Evolutionary conservation across 2,329 filamentous ascomycete genomes (phyloP), one percentile per base, ranked within the genome.

Genomic region (Phialocephala subalpina): DNA sequence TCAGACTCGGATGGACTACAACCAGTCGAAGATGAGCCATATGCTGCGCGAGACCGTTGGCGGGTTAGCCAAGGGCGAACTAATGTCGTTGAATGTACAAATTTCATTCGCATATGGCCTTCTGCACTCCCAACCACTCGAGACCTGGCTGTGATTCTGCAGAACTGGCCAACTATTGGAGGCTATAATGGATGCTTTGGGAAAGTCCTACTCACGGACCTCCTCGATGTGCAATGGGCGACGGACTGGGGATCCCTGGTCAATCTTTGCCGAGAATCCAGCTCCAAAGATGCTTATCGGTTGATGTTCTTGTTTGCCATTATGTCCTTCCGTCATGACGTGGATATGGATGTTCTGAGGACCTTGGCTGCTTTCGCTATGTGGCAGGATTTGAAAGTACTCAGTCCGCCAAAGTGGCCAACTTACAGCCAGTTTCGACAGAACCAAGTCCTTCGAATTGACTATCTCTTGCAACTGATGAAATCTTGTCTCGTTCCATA

Each of bases 251-350:
- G 83, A 0, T 67, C 78, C 0, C 71, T 86, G 14, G 77, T 81
- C 1, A 77, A 76, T 38, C 72, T 77, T 2, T 82, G 79, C 42
- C 72, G 76, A 25, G 47, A 71, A 0, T 71, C 73, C 2, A 14
- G 9, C 1, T 65, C 60, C 0, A 20, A 16, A 2, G 75, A 80
- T 25, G 70, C 65, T 12, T 80, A 78, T 59, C 68, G 60, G 1
- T 69, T 86, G 18, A 83, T 83, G 74, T 86, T 86, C 60, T 65
- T 82, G 0, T 75, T 86, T 11, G 79, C 78, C 0, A 69, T 79
- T 0, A 72, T 87, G n/a, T 77, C 80, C 0, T 87, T 82, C 65
- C 71, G 76, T 0, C 29, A 72, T 0, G 68, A 76, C 33, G 73
- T 75, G 0, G 73, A 83, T n/a, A 79, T 83, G 72, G 69, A 73